Base-by-base conservation (phyloP, 305 asterid genomes). In the Fraxinus albicans region DNA sequence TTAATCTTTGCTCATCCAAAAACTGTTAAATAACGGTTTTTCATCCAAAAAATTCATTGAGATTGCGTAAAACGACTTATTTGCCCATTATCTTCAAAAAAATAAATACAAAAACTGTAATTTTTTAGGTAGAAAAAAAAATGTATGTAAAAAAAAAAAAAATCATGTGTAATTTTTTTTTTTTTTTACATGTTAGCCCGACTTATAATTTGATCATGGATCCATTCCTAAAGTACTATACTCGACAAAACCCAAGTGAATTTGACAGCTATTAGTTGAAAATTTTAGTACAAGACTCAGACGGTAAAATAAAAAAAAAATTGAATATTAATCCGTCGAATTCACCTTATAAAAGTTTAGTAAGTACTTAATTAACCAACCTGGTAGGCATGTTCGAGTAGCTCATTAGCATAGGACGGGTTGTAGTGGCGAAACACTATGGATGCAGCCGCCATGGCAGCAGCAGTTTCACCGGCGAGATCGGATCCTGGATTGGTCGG, bases 371-470 rank as follows among this genome's bases (percentile, higher is more conserved):
- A 42, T 47, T 4, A 81, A 21, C 40, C 82, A 76, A 96, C 99
- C 98, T 96, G 96, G 76, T 70, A 44, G 9, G 98, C 97, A 34
- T 96, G 99, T 82, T 86, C 86, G 6, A 96, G 97, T 29, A 96
- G 97, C 88, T 83, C 88, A 33, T 89, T 91, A 70, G 99, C 82
- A 87, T 96, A 96, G 13, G 94, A 83, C 8, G 90, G 88, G 83
- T 96, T 88, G 89, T 82, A 86, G 25, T 91, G 92, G 88, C 97
- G 97, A 93, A 93, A 96, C 76, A 95, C 94, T 23, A 96, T 87
- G 77, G 99, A 93, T 0, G 99, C 99, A 33, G 99, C 98, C 8
- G 98, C 98, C 98, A 96, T 91, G 9, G 99, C 98, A 25, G 99
- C 99, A 31, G 99, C 99, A 19, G 98, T 92, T 84, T 96, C 99